phyloP scores from a whole-genome alignment of 768 basidiomycete species.

The Tephrocybe rancida region DNA sequence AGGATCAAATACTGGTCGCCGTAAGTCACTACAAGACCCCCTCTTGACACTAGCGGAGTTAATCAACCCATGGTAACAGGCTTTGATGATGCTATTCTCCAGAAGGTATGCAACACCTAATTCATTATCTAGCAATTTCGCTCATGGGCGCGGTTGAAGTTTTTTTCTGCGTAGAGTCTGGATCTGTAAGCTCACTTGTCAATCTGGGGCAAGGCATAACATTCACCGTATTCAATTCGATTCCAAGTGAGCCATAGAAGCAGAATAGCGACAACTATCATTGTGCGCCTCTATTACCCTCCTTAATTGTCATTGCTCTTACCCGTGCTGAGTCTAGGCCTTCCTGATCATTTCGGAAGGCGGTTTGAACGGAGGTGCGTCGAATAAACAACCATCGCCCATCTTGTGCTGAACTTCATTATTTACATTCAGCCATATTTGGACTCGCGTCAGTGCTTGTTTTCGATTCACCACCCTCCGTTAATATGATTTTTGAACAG shows the following conservation, averaged over 20 bases:
- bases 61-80: neutral
- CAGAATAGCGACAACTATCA: neutral
- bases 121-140: neutral
- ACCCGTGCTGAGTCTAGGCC: neutral
- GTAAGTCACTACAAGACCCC: neutral
- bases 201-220: neutral
- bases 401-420: neutral
- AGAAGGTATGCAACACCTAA: neutral
- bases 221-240: neutral
- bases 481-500: neutral
- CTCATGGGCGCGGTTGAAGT: neutral
- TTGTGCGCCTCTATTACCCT: neutral
- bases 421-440: neutral
- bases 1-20: neutral
- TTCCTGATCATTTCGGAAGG: neutral
- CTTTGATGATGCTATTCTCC: neutral
- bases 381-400: neutral
- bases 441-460: neutral
- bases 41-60: neutral
- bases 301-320: neutral
- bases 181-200: neutral
- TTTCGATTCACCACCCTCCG: neutral
- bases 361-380: neutral
- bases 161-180: neutral
- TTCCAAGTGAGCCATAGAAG: neutral